phyloP scores from a whole-genome alignment of 768 basidiomycete genomes.

The Daedaleopsis nitida region DNA sequence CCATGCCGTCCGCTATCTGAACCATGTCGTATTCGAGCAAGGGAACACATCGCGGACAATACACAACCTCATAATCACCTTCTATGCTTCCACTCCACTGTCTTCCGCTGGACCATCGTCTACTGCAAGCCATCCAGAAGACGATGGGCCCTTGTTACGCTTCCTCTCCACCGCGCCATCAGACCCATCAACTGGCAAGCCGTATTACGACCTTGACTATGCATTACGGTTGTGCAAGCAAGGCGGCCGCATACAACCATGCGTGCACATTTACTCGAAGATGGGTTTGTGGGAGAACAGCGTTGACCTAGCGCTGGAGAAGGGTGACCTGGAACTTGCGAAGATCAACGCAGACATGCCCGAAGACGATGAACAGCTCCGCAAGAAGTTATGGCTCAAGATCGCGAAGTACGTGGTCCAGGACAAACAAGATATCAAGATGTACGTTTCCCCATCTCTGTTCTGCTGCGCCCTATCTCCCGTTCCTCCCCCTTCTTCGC shows the following conservation, averaged over 20 bases:
- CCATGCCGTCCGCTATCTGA: conserved; percentile 89
- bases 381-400: conserved; percentile 97
- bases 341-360: conserved; percentile 93
- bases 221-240: conserved; percentile 90
- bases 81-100: conserved; percentile 63
- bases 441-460: conserved; percentile 55
- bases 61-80: conserved; percentile 91
- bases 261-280: conserved; percentile 95
- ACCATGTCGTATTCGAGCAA: conserved; percentile 80
- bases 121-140: conserved; percentile 43
- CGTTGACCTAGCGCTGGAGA: conserved; percentile 91
- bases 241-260: conserved; percentile 78
- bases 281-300: conserved; percentile 98
- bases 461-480: not conserved
- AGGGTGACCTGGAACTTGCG: conserved; percentile 93
- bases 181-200: conserved; percentile 80
- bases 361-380: conserved; percentile 80
- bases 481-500: not conserved
- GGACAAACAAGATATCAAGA: conserved; percentile 97
- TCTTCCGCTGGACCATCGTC: conserved; percentile 43
- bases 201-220: conserved; percentile 97
- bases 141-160: conserved; percentile 76
- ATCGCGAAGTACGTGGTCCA: conserved; percentile 98
- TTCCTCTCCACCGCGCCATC: conserved; percentile 83
- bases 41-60: conserved; percentile 81